Percentiles rank a stretch among this genome's conserved stretches.
phyloP scores from a whole-genome alignment of 2,329 filamentous ascomycete species.

The Colletotrichum nymphaeae region DNA sequence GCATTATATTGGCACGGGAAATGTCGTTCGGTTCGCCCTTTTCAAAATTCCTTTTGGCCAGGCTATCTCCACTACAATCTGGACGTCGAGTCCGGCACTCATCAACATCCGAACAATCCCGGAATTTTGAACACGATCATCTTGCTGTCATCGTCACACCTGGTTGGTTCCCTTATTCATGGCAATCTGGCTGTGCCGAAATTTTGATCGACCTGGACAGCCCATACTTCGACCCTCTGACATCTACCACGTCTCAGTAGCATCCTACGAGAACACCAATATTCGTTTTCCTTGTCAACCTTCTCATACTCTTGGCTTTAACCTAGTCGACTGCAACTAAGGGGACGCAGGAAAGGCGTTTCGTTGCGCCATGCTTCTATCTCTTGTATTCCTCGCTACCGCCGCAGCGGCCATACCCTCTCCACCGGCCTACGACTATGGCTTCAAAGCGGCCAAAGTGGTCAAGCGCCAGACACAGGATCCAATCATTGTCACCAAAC shows the following conservation, averaged over 20 bases:
- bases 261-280: not conserved
- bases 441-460: conserved; percentile 54
- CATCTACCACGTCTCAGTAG: not conserved
- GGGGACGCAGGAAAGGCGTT: conserved; percentile 5
- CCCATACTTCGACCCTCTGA: not conserved
- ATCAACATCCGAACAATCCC: not conserved
- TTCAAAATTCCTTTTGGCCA: not conserved
- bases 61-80: too few species aligned
- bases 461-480: conserved; percentile 52
- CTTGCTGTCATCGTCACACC: not conserved
- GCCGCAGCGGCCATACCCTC: not conserved
- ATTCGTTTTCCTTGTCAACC: not conserved
- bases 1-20: not conserved
- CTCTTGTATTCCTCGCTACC: conserved; percentile 9
- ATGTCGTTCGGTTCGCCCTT: not conserved
- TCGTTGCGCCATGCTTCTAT: not conserved
- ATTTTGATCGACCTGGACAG: not conserved
- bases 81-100: not conserved
- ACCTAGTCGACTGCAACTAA: not conserved
- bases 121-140: not conserved
- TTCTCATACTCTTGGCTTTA: not conserved
- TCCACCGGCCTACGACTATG: conserved; percentile 59
- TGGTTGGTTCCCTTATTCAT: not conserved
- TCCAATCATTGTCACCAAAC: conserved; percentile 55
- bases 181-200: not conserved